A percentile compares a stretch with the other conserved stretches of the same genome.
Evolutionary conservation across 2,329 filamentous ascomycete genomes (phyloP).

Genomic region (Chaetomium olivaceum): DNA sequence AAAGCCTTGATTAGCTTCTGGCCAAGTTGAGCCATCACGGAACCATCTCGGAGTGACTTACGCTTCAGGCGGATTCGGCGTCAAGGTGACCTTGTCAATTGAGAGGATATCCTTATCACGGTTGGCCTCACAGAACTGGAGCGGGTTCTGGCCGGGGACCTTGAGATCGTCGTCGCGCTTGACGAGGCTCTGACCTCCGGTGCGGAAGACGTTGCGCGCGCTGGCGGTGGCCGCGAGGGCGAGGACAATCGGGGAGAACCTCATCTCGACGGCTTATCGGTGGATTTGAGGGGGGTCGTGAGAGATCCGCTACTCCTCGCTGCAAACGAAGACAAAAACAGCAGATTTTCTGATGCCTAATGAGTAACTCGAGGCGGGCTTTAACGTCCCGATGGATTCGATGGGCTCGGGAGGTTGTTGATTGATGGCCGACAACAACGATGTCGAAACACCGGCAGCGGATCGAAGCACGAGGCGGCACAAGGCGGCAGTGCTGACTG

Average conservation of each 20-base stretch:
- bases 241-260: conserved; percentile 45
- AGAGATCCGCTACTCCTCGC: neutral
- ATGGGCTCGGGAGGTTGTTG: neutral
- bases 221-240: conserved; percentile 50
- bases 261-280: conserved; percentile 39
- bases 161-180: conserved; percentile 54
- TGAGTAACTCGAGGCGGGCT: neutral
- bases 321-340: neutral
- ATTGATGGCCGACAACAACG: conserved; percentile 11
- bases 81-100: conserved; percentile 77
- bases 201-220: conserved; percentile 50
- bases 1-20: conserved; percentile 8
- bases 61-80: conserved; percentile 84
- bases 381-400: neutral
- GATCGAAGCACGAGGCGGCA: conserved; percentile 2
- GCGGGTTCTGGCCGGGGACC: conserved; percentile 82
- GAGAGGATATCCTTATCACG: conserved; percentile 69
- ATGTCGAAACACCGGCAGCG: conserved; percentile 11
- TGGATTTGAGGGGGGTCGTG: conserved; percentile 14
- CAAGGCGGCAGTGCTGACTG: conserved; percentile 23
- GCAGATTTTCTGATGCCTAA: neutral
- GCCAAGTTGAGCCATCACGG: neutral
- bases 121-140: conserved; percentile 71
- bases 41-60: conserved; percentile 50
- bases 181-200: conserved; percentile 49